Evolutionary conservation across 169 alveolate genomes (phyloP).

Genomic region (Miamiensis avidus): DNA sequence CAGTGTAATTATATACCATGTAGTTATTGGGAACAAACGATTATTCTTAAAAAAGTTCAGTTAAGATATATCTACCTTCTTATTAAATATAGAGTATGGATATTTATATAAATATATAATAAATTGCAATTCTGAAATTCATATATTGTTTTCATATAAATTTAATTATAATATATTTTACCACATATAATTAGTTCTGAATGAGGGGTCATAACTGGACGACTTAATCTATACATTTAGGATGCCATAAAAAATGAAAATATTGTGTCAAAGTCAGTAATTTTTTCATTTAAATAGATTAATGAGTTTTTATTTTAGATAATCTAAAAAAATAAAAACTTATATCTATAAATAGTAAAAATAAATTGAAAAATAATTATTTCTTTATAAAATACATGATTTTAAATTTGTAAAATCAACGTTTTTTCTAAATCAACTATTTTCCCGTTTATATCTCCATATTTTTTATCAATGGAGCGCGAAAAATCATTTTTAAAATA

Average conservation of each 20-base stretch:
- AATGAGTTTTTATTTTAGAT: background rate
- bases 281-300: background rate
- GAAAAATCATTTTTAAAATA: conserved; percentile 2
- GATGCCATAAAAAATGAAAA: background rate
- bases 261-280: background rate
- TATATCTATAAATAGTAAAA: background rate
- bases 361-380: background rate
- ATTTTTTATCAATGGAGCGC: background rate
- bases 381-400: too few species aligned
- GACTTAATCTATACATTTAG: too few species aligned
- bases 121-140: too few species aligned
- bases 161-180: too few species aligned
- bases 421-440: conserved; percentile 7
- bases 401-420: background rate
- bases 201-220: background rate
- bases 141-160: too few species aligned
- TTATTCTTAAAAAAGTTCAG: conserved; percentile 6
- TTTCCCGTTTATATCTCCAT: conserved; percentile 19
- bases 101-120: too few species aligned
- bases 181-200: background rate
- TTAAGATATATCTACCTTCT: conserved; percentile 18
- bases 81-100: background rate
- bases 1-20: background rate
- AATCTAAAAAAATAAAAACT: background rate
- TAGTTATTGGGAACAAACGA: background rate